Percentiles rank a stretch among this genome's conserved stretches.
These are phyloP conservation scores for Colletotrichum sublineola DNA, from an alignment of 2,329 filamentous ascomycete genomes.

Conservation along the genomic window DNA sequence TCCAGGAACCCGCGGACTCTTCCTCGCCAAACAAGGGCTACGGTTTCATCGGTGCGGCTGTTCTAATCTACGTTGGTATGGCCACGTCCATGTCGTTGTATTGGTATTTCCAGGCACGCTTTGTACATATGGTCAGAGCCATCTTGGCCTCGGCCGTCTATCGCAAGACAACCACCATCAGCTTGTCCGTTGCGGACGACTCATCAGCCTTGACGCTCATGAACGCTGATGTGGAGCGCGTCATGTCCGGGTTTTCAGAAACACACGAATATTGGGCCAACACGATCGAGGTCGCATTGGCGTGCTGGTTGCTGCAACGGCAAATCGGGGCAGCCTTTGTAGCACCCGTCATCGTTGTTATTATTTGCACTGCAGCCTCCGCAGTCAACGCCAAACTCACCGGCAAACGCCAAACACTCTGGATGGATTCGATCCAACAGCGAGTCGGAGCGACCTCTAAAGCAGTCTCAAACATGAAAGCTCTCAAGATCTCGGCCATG, in stretches of 20 bases:
- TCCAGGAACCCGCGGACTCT: conserved; percentile 44
- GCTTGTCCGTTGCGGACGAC: conserved; percentile 52
- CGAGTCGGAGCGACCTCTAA: conserved; percentile 47
- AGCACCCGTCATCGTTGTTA: conserved; percentile 26
- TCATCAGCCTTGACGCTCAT: conserved; percentile 61
- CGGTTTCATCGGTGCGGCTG: conserved; percentile 57
- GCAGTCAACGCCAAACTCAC: conserved; percentile 16
- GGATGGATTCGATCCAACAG: conserved; percentile 46
- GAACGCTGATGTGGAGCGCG: conserved; percentile 61
- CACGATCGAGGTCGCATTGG: conserved; percentile 57
- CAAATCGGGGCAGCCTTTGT: conserved; percentile 46
- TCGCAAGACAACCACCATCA: conserved; percentile 50
- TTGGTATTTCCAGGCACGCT: conserved; percentile 55
- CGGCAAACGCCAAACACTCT: conserved; percentile 41
- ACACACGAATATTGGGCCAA: conserved; percentile 59
- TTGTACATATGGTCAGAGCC: conserved; percentile 50
- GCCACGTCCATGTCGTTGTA: conserved; percentile 56
- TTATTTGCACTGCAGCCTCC: conserved; percentile 7
- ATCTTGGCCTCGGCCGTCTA: conserved; percentile 53
- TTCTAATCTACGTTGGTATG: conserved; percentile 57
- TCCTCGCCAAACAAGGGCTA: conserved; percentile 50
- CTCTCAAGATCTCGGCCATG: conserved; percentile 56
- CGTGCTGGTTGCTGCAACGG: conserved; percentile 60
- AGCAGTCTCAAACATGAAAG: conserved; percentile 54
- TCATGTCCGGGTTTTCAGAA: conserved; percentile 50